Evolutionary conservation across 2,329 filamentous ascomycete species (phyloP).

Genomic region (Trichoderma atroviride): DNA sequence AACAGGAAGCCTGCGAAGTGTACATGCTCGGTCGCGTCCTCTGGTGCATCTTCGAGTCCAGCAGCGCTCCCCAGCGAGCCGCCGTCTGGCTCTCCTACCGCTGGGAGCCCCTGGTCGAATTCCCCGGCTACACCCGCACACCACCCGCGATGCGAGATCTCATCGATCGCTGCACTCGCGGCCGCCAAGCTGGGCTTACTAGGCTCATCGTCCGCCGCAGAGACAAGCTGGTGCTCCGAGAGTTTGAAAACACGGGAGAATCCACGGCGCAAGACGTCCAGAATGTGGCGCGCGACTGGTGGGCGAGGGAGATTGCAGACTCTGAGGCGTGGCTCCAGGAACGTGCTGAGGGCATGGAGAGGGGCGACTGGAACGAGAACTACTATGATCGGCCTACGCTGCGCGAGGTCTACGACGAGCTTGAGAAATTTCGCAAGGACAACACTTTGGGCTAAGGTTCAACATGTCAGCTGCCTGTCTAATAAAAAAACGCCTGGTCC

Average conservation of each 20-base stretch:
- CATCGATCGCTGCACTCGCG: conserved; percentile 56
- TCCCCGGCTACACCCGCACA: conserved; percentile 55
- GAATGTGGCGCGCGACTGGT: conserved; percentile 50
- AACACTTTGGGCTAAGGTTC: conserved; percentile 13
- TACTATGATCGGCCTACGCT: conserved; percentile 53
- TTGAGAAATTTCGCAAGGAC: conserved; percentile 35
- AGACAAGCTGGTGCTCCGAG: conserved; percentile 50
- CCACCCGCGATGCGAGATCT: conserved; percentile 50
- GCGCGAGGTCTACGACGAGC: conserved; percentile 44
- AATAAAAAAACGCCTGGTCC: background rate
- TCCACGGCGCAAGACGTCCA: conserved; percentile 43
- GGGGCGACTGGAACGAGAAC: conserved; percentile 54
- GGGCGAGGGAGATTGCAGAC: conserved; percentile 50
- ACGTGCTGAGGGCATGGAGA: conserved; percentile 44
- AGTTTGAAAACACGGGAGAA: conserved; percentile 37
- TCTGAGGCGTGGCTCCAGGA: conserved; percentile 52
- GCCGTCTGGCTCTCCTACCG: conserved; percentile 63
- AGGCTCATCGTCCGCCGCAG: conserved; percentile 48
- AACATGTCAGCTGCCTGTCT: background rate
- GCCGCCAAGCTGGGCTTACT: conserved; percentile 50
- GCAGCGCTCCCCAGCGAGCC: conserved; percentile 58
- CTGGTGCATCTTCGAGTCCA: conserved; percentile 65
- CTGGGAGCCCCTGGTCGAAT: conserved; percentile 59
- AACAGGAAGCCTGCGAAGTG: conserved; percentile 61
- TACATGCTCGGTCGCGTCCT: conserved; percentile 65